phyloP scores from a whole-genome alignment of 805 yeast species.

The Starmerella apis region DNA sequence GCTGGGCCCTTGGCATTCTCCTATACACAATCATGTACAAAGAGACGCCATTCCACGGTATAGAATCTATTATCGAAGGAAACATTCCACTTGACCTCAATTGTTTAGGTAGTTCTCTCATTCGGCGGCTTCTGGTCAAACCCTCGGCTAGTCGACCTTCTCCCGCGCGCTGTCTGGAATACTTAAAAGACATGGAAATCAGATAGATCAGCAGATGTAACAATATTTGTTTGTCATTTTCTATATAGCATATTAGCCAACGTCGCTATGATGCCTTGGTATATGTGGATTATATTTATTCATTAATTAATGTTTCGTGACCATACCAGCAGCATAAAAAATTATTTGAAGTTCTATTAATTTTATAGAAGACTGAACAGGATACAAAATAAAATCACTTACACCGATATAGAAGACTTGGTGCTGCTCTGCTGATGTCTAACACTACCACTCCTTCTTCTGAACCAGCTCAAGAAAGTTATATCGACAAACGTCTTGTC shows the following conservation, averaged over 20 bases:
- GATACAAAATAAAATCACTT: too few relatives aligned
- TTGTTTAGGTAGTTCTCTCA: constrained; percentile 11
- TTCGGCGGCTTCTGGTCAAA: constrained; percentile 6
- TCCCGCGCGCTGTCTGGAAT: constrained; percentile 8
- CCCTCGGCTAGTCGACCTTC: constrained; percentile 13
- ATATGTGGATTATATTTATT: too few relatives aligned
- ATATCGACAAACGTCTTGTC: constrained; percentile 18
- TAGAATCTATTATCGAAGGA: constrained; percentile 91
- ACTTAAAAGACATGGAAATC: constrained; percentile 2
- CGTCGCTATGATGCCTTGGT: too few relatives aligned
- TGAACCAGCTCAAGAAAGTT: constrained; percentile 22
- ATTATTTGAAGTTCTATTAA: too few relatives aligned
- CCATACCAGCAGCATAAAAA: too few relatives aligned
- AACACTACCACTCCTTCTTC: not conserved
- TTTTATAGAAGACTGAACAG: too few relatives aligned
- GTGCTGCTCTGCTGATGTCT: not conserved
- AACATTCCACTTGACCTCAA: constrained; percentile 36
- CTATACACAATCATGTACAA: constrained; percentile 82
- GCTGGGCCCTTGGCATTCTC: constrained; percentile 92
- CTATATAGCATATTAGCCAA: too few relatives aligned
- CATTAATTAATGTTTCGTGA: too few relatives aligned
- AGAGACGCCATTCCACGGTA: constrained; percentile 91
- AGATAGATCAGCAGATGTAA: too few relatives aligned
- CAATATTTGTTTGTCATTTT: too few relatives aligned
- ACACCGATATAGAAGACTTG: not conserved